Evolutionary conservation across 768 basidiomycete genomes (phyloP).

Genomic region (Mrakia blollopis): DNA sequence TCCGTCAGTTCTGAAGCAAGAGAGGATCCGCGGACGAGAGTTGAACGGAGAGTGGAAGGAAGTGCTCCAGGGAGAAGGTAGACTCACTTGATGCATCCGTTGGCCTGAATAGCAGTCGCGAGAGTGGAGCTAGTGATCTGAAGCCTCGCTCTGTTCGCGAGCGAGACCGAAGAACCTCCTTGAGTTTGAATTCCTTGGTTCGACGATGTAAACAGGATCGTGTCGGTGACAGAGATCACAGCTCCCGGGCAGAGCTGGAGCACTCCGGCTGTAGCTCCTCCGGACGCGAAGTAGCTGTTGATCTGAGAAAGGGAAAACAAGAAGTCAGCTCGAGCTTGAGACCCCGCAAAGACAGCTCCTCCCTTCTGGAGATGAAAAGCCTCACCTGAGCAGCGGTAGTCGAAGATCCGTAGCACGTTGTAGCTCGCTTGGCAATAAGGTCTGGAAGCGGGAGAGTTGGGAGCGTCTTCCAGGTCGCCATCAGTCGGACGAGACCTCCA

Average conservation of each 20-base stretch:
- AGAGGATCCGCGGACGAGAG: too few relatives aligned
- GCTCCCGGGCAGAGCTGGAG: neutral
- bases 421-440: neutral
- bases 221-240: neutral
- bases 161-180: neutral
- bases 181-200: constrained; percentile 14
- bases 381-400: neutral
- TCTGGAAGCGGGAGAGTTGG: neutral
- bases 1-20: neutral
- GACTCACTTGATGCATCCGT: constrained; percentile 13
- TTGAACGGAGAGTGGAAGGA: neutral
- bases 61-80: neutral
- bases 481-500: neutral
- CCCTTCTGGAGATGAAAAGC: too few relatives aligned
- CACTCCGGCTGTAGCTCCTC: neutral
- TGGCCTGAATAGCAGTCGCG: constrained; percentile 2
- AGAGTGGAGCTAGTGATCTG: neutral
- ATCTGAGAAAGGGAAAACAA: neutral
- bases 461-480: neutral
- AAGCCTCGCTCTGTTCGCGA: constrained; percentile 2
- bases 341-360: too few relatives aligned
- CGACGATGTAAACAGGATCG: constrained; percentile 13
- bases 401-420: neutral
- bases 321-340: too few relatives aligned
- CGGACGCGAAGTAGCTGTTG: neutral